Evolutionary conservation across 1,284 basidiomycete species (phyloP), one percentile per base, ranked within the genome.

Genomic region (Pseudozyma tsukubaensis): DNA sequence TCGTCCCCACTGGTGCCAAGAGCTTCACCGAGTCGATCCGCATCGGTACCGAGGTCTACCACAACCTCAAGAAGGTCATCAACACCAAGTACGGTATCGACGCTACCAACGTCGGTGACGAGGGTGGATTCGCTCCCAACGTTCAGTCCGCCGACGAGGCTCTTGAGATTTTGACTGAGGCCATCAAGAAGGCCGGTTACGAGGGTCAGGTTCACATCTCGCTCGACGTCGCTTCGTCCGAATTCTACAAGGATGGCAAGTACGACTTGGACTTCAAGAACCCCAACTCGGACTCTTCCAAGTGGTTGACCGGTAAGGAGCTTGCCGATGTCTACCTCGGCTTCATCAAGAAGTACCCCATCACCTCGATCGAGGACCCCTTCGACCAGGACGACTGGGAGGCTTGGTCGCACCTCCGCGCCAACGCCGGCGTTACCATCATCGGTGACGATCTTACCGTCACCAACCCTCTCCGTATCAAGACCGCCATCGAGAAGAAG

Each of bases 341-440:
- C 72, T 84, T 77, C 78, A 82, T 83, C 76, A 78, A 83, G 74
- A 83, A 84, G 76, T 84, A 84, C 78, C 83, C 83, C 45, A 84
- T 84, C 62, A 91, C 72, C 53, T 97, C 94, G 59, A 92, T 99
- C 84, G 96, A 99, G 88, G 96, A 99, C 87, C 96, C 96, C 86
- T 99, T 99, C 88, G 95, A 99, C 88, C 95, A 99, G 89, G 97
- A 99, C 86, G 96, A 98, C 88, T 98, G 94, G 92, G 94, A 94
- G 86, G 94, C 94, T 48, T 99, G 97, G 97, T 88, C 90, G 48
- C 91, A 95, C 88, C 94, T 97, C 85, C 94, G 86, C 72, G 82
- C 84, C 60, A 63, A 82, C 67, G 77, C 85, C 74, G 85, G 84
- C 73, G 83, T 86, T 76, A 86, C 96, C 88, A 92, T 97, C 83